A percentile compares a stretch with the other conserved stretches of the same genome.
phyloP scores from a whole-genome alignment of 306 rosid genomes.

The Myrica gale region DNA sequence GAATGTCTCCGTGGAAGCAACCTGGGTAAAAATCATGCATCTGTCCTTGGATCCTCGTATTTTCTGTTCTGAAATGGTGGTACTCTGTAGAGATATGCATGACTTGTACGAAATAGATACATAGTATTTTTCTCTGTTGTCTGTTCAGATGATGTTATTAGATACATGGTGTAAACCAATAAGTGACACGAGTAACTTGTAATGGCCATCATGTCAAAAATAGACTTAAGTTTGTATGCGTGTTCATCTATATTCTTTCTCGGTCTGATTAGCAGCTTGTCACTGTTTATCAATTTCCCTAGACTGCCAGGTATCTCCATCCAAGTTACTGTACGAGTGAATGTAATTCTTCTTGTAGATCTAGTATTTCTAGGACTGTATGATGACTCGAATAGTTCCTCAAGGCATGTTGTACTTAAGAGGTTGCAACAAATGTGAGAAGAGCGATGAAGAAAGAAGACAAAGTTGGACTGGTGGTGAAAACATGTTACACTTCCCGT shows the following conservation, averaged over 20 bases:
- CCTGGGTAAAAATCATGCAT: slow-evolving; percentile 69
- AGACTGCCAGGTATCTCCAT: background rate
- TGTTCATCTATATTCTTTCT: background rate
- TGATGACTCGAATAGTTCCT: no score
- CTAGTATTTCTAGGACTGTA: background rate
- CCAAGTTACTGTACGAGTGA: background rate
- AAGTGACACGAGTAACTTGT: background rate
- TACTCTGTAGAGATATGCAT: slow-evolving; percentile 1
- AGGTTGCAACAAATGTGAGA: no score
- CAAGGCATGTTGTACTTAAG: no score
- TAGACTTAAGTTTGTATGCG: background rate
- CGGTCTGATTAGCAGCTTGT: background rate
- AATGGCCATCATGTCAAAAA: background rate
- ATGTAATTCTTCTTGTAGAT: background rate
- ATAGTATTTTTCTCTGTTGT: slow-evolving; percentile 14
- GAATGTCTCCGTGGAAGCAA: slow-evolving; percentile 87
- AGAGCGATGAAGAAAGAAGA: no score
- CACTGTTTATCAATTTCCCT: background rate
- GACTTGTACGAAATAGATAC: background rate
- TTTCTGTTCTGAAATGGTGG: slow-evolving; percentile 41
- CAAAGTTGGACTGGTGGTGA: no score
- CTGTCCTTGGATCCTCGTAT: slow-evolving; percentile 66
- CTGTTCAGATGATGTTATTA: slow-evolving; percentile 3
- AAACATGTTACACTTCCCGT: no score
- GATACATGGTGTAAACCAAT: background rate